Evolutionary conservation across 148 eudicot genomes (phyloP).

Genomic region (Tetragonia tetragonoides): DNA sequence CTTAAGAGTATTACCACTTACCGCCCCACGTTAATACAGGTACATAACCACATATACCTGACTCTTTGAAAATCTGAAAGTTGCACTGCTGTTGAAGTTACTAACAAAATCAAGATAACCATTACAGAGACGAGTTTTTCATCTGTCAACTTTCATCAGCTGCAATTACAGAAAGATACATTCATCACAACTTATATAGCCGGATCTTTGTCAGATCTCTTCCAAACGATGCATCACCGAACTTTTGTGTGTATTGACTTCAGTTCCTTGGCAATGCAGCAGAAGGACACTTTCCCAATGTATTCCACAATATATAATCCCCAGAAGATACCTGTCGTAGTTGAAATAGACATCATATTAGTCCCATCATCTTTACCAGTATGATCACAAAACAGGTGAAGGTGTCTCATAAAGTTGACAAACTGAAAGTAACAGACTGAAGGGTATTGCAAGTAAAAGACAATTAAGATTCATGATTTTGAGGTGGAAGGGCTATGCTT

Average conservation of each 20-base stretch:
- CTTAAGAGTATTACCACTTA: no score
- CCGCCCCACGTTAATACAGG: no score
- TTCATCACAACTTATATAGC: neutral
- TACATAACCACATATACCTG: no score
- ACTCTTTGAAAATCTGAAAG: no score
- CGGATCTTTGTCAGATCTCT: neutral
- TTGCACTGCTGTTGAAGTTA: no score
- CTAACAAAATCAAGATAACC: neutral
- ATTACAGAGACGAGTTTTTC: neutral
- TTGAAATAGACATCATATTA: constrained; percentile 4
- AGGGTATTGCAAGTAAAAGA: neutral
- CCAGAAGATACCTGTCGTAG: constrained; percentile 55
- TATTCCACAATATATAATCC: constrained; percentile 97
- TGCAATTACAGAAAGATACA: neutral
- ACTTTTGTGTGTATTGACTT: neutral
- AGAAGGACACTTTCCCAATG: constrained; percentile 93
- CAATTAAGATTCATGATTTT: neutral
- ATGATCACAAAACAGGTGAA: neutral
- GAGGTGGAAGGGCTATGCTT: neutral
- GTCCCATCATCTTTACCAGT: neutral
- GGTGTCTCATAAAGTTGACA: neutral
- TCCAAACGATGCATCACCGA: neutral
- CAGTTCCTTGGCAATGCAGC: constrained; percentile 42
- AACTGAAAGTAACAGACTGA: neutral
- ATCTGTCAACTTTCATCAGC: neutral